phyloP scores from a whole-genome alignment of 2,329 filamentous ascomycete genomes.

The Xylaria sp. region DNA sequence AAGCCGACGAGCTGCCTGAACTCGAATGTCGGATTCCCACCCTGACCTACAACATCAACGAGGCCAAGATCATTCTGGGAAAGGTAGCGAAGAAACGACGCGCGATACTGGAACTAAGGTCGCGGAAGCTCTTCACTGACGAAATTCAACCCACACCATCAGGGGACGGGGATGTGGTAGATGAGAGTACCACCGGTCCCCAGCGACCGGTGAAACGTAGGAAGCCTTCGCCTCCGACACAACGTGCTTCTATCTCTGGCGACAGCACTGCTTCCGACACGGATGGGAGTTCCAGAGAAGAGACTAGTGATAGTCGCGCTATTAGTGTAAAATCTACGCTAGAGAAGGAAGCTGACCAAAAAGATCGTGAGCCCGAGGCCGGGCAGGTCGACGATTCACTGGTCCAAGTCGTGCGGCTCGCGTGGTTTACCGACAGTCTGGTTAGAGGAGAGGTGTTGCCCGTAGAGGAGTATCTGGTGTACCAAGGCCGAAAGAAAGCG shows the following conservation, averaged over 20 bases:
- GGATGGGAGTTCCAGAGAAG: conserved; percentile 29
- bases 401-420: conserved; percentile 66
- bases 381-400: conserved; percentile 38
- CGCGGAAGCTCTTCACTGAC: conserved; percentile 69
- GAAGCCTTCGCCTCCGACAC: conserved; percentile 51
- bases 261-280: conserved; percentile 48
- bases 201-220: conserved; percentile 48
- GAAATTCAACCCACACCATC: conserved; percentile 51
- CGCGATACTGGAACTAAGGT: conserved; percentile 80
- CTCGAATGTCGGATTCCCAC: conserved; percentile 72
- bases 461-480: conserved; percentile 63
- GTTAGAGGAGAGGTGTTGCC: conserved; percentile 58
- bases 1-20: conserved; percentile 68
- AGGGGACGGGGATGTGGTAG: conserved; percentile 10
- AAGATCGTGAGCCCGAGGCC: neutral
- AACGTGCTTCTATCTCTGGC: conserved; percentile 34
- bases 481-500: conserved; percentile 57
- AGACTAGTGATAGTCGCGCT: neutral
- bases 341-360: neutral
- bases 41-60: conserved; percentile 75
- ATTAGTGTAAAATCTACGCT: neutral
- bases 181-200: conserved; percentile 11
- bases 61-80: conserved; percentile 79
- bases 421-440: conserved; percentile 68
- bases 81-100: conserved; percentile 75